Evolutionary conservation across 2,329 filamentous ascomycete genomes (phyloP).

Genomic region (Fusarium armeniacum): DNA sequence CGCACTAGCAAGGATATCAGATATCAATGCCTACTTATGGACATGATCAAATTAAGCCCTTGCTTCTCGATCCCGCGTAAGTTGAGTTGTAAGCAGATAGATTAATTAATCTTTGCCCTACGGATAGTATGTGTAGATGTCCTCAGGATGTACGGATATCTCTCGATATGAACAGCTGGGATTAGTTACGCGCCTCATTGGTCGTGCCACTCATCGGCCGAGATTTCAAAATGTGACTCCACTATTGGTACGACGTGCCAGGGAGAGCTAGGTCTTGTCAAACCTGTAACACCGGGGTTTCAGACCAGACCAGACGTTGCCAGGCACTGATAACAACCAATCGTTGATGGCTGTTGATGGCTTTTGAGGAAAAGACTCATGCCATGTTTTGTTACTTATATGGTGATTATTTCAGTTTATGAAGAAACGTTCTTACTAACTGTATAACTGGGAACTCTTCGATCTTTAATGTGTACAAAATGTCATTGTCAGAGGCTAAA

Average conservation of each 20-base stretch:
- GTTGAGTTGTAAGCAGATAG: neutral
- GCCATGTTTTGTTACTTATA: slow-evolving; percentile 13
- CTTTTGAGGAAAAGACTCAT: slow-evolving; percentile 14
- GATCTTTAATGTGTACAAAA: neutral
- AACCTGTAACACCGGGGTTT: slow-evolving; percentile 50
- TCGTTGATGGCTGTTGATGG: slow-evolving; percentile 18
- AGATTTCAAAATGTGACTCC: slow-evolving; percentile 22
- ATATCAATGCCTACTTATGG: neutral
- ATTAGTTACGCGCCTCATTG: slow-evolving; percentile 15
- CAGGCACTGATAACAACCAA: slow-evolving; percentile 20
- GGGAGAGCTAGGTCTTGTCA: slow-evolving; percentile 40
- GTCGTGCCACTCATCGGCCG: slow-evolving; percentile 25
- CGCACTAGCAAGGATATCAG: slow-evolving; percentile 3
- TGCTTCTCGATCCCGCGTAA: slow-evolving; percentile 1
- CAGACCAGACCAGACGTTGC: slow-evolving; percentile 32
- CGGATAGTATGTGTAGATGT: neutral
- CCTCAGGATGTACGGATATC: neutral
- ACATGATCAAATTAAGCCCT: slow-evolving; percentile 6
- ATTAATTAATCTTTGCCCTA: slow-evolving; percentile 1
- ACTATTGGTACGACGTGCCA: slow-evolving; percentile 38
- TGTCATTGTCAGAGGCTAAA: neutral
- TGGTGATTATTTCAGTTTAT: slow-evolving; percentile 4
- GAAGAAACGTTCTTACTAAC: neutral
- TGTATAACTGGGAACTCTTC: neutral
- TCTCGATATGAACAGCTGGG: neutral